Base-by-base conservation (phyloP, 140 eudicot genomes). In the Stevia rebaudiana region DNA sequence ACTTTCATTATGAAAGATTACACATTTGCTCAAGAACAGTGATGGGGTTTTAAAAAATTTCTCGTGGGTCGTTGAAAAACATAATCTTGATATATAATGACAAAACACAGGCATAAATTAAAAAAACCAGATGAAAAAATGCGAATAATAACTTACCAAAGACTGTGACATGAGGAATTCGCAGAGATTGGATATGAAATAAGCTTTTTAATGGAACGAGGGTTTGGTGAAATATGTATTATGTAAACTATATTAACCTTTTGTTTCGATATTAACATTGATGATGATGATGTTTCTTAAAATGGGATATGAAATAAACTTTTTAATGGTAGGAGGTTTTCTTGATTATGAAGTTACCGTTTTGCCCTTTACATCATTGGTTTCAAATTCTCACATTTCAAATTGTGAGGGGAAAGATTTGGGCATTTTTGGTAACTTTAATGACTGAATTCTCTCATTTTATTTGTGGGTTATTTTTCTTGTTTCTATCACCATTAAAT, bases 401-500 rank as follows among this genome's bases (percentile, higher is more conserved):
- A n/a, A 24, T 19, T 56, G 36, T 57, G 54, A 40, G 11, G 74
- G 59, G 59, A 67, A 67, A 68, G 42, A 52, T 51, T 50, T 60
- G 35, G 71, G 71, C n/a, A 15, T 31, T 68, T 68, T 75, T 68
- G 79, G 75, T 68, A 75, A 75, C 10, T 50, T 61, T 60, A 17
- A 19, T 37, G 28, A 68, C 74, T 40, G 63, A 60, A 37, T 67
- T 68, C 23, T 74, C 79, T 51, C 52, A n/a, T 60, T 49, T 68
- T 68, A 59, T 68, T 3, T 68, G 65, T 68, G 69, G 70, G 74
- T 60, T 60, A 67, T 49, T 67, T 74, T 57, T 28, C 42, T 58
- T 58, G 65, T 67, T 67, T 40, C 31, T 68, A 75, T 61, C 70
- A 75, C 75, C 80, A 61, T 68, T 75, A 75, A 75, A 75, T 75